phyloP scores from a whole-genome alignment of 1,139 yeast species.

The Debaryomyces coudertii region DNA sequence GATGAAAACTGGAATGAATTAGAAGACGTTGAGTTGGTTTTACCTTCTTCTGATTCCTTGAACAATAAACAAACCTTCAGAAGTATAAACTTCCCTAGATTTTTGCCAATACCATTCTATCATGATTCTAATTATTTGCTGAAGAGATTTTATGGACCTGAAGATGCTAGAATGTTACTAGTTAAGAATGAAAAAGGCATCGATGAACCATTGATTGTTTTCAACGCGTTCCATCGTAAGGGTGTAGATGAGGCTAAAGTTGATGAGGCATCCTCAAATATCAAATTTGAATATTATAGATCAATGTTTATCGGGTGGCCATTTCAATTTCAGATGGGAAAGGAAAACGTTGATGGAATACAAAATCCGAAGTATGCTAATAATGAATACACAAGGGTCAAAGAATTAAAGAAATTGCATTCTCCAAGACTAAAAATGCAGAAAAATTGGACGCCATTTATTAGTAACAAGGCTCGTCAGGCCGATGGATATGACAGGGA shows the following conservation, averaged over 20 bases:
- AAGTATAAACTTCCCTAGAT: slow-evolving; percentile 27
- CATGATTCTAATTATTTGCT: slow-evolving; percentile 20
- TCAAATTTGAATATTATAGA: slow-evolving; percentile 20
- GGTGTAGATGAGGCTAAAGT: slow-evolving; percentile 9
- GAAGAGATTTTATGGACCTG: slow-evolving; percentile 43
- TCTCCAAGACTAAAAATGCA: slow-evolving; percentile 15
- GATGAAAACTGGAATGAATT: slow-evolving; percentile 35
- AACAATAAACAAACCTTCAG: slow-evolving; percentile 12
- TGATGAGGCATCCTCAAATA: slow-evolving; percentile 1
- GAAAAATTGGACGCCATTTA: slow-evolving; percentile 16
- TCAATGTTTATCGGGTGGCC: slow-evolving; percentile 38
- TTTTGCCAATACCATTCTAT: slow-evolving; percentile 33
- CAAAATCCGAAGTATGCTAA: slow-evolving; percentile 17
- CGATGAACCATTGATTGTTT: slow-evolving; percentile 35
- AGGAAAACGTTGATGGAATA: slow-evolving; percentile 30
- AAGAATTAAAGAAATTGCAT: slow-evolving; percentile 28
- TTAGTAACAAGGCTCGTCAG: slow-evolving; percentile 11
- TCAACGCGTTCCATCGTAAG: slow-evolving; percentile 30
- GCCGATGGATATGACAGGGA: slow-evolving; percentile 21
- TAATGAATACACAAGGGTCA: slow-evolving; percentile 26
- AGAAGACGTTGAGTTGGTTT: slow-evolving; percentile 25
- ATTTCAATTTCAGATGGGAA: slow-evolving; percentile 42
- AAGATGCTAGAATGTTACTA: slow-evolving; percentile 48
- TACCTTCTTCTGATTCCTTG: slow-evolving; percentile 20
- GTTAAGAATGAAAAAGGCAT: slow-evolving; percentile 33